phyloP scores from a whole-genome alignment of 2,329 filamentous ascomycete species.

The Clathrospora elynae region DNA sequence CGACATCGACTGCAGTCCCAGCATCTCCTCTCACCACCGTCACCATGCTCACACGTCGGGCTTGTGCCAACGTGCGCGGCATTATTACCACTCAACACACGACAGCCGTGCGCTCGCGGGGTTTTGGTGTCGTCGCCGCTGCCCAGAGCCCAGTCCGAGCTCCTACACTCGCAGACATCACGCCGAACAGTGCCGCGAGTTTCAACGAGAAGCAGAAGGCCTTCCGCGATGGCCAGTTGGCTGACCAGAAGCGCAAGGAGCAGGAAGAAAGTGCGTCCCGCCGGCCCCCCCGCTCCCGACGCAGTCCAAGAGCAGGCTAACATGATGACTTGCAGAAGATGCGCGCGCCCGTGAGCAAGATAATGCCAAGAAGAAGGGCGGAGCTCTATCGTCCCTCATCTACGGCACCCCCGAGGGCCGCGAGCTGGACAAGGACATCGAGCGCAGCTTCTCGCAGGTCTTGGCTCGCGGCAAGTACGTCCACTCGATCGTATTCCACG shows the following conservation, averaged over 20 bases:
- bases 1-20: slow-evolving; percentile 3
- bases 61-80: slow-evolving; percentile 34
- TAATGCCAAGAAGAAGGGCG: slow-evolving; percentile 66
- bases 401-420: slow-evolving; percentile 96
- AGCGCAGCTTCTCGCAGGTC: slow-evolving; percentile 93
- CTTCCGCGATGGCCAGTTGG: slow-evolving; percentile 81
- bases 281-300: slow-evolving; percentile 49
- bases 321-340: slow-evolving; percentile 54
- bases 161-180: slow-evolving; percentile 88
- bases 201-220: slow-evolving; percentile 85
- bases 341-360: slow-evolving; percentile 65
- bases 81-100: slow-evolving; percentile 24
- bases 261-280: slow-evolving; percentile 80
- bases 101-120: slow-evolving; percentile 27
- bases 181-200: slow-evolving; percentile 68
- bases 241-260: slow-evolving; percentile 75
- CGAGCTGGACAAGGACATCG: slow-evolving; percentile 92
- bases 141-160: slow-evolving; percentile 33
- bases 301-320: slow-evolving; percentile 50
- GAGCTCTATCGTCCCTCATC: slow-evolving; percentile 81
- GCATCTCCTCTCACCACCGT: slow-evolving; percentile 4
- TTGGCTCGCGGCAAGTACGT: slow-evolving; percentile 97
- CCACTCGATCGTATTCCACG: slow-evolving; percentile 95
- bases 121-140: slow-evolving; percentile 36
- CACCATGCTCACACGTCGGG: slow-evolving; percentile 43